Base-by-base conservation (phyloP, 495 filamentous ascomycete species). In the Tuber microsphaerosporum region DNA sequence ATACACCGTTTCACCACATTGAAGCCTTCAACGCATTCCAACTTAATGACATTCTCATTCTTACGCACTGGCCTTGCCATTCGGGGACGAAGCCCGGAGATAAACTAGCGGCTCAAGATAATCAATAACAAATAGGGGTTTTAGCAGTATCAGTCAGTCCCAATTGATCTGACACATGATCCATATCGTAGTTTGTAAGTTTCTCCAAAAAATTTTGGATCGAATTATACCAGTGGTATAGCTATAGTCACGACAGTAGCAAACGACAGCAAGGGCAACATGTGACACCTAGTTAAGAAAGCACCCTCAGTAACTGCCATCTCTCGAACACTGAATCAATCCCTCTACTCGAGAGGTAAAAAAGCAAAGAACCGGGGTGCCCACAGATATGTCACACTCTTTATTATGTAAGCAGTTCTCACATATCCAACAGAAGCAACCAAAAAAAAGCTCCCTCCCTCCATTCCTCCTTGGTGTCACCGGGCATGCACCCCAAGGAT, bases 401-500 rank as follows among this genome's bases (percentile, higher is more conserved):
- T 65, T 16, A 65, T 65, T 65, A 65, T 65, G 56, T 65, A 65
- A 65, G 56, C 56, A 65, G 12, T 17, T 17, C n/a, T 16, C n/a
- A 65, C 16, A 19, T 8, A 31, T 65, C n/a, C 26, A 31, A 65
- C n/a, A 65, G n/a, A n/a, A 22, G 48, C 22, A 56, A n/a, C 56
- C n/a, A 31, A 46, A 17, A 65, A 65, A 65, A 65, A 65, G 26
- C 56, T 65, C 56, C n/a, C n/a, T 46, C 56, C n/a, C 26, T 65
- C 56, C n/a, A 9, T 56, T 56, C 48, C 22, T 22, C 12, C 14
- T 61, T 65, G n/a, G 56, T 65, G 56, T 65, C 56, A 65, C 56
- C 56, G 56, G 56, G 48, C n/a, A 65, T 65, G 56, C 56, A 65
- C 56, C 56, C 56, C 56, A 65, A 65, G 56, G 56, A 31, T 65